Evolutionary conservation across 2,329 filamentous ascomycete species (phyloP).

Genomic region (Fusarium odoratissimum): DNA sequence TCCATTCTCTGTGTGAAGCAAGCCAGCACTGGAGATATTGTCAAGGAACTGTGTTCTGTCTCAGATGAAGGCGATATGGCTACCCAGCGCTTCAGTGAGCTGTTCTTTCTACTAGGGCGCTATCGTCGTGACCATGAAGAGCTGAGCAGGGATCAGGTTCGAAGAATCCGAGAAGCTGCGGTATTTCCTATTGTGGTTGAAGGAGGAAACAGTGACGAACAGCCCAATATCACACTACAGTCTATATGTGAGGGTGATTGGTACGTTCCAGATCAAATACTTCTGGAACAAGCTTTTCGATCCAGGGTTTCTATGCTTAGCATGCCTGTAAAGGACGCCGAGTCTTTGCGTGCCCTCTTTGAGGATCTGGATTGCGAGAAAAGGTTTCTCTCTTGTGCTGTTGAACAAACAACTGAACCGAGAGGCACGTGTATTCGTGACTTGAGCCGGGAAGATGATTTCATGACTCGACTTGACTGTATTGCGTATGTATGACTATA

Average conservation of each 20-base stretch:
- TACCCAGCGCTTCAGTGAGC: background rate
- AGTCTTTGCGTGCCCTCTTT: fast-evolving
- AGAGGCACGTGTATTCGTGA: background rate
- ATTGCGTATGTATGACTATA: background rate
- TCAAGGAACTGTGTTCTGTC: background rate
- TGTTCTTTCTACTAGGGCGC: background rate
- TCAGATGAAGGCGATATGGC: background rate
- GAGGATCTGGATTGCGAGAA: background rate
- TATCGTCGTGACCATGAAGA: background rate
- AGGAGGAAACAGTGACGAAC: background rate
- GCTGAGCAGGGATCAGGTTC: background rate
- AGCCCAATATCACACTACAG: background rate
- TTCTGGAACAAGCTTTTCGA: background rate
- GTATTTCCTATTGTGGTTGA: background rate
- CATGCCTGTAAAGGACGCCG: background rate
- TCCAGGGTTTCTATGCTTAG: background rate
- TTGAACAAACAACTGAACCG: background rate
- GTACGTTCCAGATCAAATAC: background rate
- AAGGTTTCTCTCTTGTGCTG: background rate
- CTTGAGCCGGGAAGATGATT: background rate
- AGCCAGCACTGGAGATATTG: background rate
- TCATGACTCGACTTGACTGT: background rate
- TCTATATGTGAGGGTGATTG: background rate
- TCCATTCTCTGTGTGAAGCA: background rate
- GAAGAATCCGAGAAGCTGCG: background rate